Conservation (phyloP, 2,329 filamentous ascomycete genomes). For the Aureobasidium musti region DNA sequence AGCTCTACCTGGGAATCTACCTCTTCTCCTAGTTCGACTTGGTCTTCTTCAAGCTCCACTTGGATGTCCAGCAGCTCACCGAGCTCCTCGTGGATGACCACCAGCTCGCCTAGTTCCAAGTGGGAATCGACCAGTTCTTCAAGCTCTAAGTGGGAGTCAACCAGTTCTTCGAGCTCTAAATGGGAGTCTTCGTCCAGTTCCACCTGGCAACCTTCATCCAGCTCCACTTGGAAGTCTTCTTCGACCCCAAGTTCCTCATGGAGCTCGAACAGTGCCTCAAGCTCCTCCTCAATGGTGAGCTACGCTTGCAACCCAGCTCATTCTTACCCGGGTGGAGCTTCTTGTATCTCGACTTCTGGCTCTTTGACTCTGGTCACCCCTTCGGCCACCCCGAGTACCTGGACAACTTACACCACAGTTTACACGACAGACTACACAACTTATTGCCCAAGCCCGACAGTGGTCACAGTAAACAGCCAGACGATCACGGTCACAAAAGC, state of each 20-base stretch:
- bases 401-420: not conserved
- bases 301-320: conserved; percentile 29
- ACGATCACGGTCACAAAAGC: conserved; percentile 29
- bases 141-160: not conserved
- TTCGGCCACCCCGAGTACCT: not conserved
- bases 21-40: too few species aligned
- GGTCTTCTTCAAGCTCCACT: too few species aligned
- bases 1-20: too few species aligned
- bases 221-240: too few species aligned
- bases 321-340: not conserved
- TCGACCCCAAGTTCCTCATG: too few species aligned
- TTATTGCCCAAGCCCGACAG: conserved; percentile 34
- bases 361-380: conserved; percentile 33
- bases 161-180: not conserved
- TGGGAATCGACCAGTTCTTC: conserved; percentile 13
- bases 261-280: too few species aligned
- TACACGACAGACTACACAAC: conserved; percentile 32
- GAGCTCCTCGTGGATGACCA: too few species aligned
- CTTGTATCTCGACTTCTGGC: conserved; percentile 29
- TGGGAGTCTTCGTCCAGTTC: too few species aligned
- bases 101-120: not conserved
- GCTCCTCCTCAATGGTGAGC: conserved; percentile 3
- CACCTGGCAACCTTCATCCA: too few species aligned
- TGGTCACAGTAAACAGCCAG: conserved; percentile 20
- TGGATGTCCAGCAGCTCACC: too few species aligned